Evolutionary conservation across 805 yeast species (phyloP).

Genomic region (Lipomyces anomalus): DNA sequence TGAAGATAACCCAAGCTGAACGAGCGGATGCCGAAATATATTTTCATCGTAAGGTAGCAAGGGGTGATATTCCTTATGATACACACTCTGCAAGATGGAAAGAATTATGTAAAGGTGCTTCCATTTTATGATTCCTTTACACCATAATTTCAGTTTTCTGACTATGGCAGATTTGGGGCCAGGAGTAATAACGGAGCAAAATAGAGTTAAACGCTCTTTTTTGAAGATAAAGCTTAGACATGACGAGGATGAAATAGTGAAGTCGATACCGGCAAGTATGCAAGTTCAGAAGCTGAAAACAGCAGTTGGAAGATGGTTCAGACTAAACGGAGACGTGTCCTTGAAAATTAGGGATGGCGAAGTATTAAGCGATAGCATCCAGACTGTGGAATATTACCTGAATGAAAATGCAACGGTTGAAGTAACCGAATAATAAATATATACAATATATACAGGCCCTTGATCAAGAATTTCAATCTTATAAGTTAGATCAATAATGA

Average conservation of each 20-base stretch:
- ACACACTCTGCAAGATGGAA: conserved; percentile 38
- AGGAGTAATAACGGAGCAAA: too few species aligned
- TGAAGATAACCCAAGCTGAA: conserved; percentile 41
- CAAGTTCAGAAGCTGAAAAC: conserved; percentile 37
- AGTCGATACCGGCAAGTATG: conserved; percentile 29
- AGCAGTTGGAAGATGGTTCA: conserved; percentile 29
- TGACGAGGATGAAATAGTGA: conserved; percentile 4
- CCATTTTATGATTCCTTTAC: too few species aligned
- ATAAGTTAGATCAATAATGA: too few species aligned
- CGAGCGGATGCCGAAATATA: conserved; percentile 63
- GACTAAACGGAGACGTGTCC: conserved; percentile 6
- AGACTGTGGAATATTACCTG: neutral
- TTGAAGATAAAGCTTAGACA: conserved; percentile 20
- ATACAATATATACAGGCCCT: too few species aligned
- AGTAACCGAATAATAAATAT: neutral
- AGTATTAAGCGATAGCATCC: neutral
- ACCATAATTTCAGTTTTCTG: too few species aligned
- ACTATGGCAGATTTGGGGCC: too few species aligned
- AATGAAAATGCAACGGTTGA: neutral
- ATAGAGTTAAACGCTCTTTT: too few species aligned
- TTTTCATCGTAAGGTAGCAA: conserved; percentile 49
- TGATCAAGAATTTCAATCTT: too few species aligned
- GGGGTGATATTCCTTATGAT: conserved; percentile 16
- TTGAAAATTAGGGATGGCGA: neutral
- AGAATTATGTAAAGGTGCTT: conserved; percentile 35